These are phyloP conservation scores for Melanogaster broomeanus DNA, from an alignment of 768 basidiomycete genomes.

Conservation along the genomic window DNA sequence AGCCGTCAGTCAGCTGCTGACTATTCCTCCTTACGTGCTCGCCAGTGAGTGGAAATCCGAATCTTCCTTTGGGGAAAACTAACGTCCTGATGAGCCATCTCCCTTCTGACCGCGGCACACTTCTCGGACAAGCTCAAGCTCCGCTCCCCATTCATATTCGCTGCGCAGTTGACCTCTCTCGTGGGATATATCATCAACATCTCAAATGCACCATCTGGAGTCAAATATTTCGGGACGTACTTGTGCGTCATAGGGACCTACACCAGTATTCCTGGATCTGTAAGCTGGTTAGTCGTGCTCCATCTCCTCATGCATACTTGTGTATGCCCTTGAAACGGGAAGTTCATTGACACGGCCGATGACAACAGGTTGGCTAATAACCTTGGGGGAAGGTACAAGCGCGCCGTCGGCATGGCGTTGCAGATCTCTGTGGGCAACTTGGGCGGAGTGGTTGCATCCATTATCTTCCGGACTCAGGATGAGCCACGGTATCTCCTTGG, in stretches of 20 bases:
- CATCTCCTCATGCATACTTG: too few species aligned
- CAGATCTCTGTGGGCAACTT: conserved; percentile 58
- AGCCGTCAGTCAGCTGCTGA: conserved; percentile 62
- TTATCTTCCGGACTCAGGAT: conserved; percentile 61
- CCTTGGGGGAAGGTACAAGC: conserved; percentile 68
- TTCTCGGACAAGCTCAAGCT: conserved; percentile 57
- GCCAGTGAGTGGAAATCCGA: conserved; percentile 47
- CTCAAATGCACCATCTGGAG: conserved; percentile 48
- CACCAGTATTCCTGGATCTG: conserved; percentile 57
- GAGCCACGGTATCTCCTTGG: conserved; percentile 62
- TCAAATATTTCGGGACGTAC: conserved; percentile 75
- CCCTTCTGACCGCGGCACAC: conserved; percentile 51
- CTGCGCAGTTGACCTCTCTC: conserved; percentile 49
- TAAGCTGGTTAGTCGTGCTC: conserved; percentile 51
- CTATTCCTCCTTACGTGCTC: conserved; percentile 65
- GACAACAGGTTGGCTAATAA: conserved; percentile 51
- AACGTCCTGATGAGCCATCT: conserved; percentile 41
- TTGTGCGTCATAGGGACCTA: conserved; percentile 64
- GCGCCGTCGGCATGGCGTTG: conserved; percentile 65
- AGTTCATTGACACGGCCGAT: not conserved
- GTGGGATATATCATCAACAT: conserved; percentile 69
- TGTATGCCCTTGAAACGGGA: too few species aligned
- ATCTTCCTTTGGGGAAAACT: not conserved
- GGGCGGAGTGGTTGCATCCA: conserved; percentile 61
- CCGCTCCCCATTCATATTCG: conserved; percentile 60